Percentiles rank a stretch among this genome's conserved stretches.
Evolutionary conservation across 2,329 filamentous ascomycete genomes (phyloP).

Genomic region (Phaeosphaeria sp.): DNA sequence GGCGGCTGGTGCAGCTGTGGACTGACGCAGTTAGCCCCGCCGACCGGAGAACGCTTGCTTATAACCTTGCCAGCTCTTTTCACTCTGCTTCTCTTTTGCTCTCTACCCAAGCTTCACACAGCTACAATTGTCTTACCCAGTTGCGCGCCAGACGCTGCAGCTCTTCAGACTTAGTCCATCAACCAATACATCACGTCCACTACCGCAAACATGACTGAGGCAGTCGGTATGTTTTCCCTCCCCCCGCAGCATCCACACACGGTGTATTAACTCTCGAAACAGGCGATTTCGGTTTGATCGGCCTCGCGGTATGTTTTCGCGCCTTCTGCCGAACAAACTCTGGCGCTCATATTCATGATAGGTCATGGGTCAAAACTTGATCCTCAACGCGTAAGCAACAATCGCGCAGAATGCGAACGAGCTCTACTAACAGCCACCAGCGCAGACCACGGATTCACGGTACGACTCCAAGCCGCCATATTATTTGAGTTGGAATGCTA

Average conservation of each 20-base stretch:
- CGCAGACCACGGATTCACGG: conserved; percentile 78
- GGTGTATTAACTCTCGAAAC: background rate
- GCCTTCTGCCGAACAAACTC: background rate
- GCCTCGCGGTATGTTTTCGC: conserved; percentile 52
- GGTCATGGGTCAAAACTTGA: conserved; percentile 62
- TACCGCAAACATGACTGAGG: conserved; percentile 46
- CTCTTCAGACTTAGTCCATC: conserved; percentile 33
- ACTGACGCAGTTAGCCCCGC: conserved; percentile 37
- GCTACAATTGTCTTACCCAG: conserved; percentile 31
- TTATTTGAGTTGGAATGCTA: conserved; percentile 18
- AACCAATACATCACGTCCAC: conserved; percentile 13
- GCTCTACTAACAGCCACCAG: conserved; percentile 38
- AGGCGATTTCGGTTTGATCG: conserved; percentile 61
- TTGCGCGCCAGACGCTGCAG: conserved; percentile 41
- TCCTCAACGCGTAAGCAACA: conserved; percentile 58
- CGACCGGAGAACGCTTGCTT: conserved; percentile 45
- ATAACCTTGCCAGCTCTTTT: conserved; percentile 30
- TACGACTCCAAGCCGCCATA: conserved; percentile 18
- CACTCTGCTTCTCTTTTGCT: conserved; percentile 22
- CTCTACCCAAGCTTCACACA: conserved; percentile 19
- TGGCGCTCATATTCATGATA: conserved; percentile 29
- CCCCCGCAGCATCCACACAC: background rate
- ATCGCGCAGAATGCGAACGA: conserved; percentile 18
- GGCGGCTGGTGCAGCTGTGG: conserved; percentile 29
- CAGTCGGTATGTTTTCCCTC: conserved; percentile 22